Percentiles rank a stretch among this genome's conserved stretches.
phyloP scores from a whole-genome alignment of 495 filamentous ascomycete genomes.

The Amorphotheca resinae region DNA sequence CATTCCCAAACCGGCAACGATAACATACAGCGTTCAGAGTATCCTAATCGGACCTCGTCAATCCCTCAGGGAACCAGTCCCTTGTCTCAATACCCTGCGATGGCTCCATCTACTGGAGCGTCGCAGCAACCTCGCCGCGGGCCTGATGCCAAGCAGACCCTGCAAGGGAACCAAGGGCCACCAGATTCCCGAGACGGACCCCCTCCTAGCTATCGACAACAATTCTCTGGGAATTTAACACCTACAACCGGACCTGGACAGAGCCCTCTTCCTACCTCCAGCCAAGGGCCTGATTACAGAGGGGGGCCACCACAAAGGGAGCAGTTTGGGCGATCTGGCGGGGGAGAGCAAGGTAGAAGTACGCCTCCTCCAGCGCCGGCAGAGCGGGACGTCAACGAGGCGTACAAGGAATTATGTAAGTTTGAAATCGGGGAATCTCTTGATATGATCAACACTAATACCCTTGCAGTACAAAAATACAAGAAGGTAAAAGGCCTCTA shows the following conservation, averaged over 20 bases:
- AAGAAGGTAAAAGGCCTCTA: constrained; percentile 96
- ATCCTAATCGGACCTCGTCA: constrained; percentile 25
- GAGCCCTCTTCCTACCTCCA: constrained; percentile 16
- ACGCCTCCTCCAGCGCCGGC: constrained; percentile 24
- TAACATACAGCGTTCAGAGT: constrained; percentile 25
- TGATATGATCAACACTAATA: not conserved
- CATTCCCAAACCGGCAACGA: constrained; percentile 28
- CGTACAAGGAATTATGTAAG: constrained; percentile 53
- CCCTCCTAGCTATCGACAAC: constrained; percentile 24
- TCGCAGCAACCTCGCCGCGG: constrained; percentile 32
- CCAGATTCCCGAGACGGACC: constrained; percentile 37
- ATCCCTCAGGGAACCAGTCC: constrained; percentile 25
- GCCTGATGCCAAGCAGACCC: constrained; percentile 28
- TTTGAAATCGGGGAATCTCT: not conserved
- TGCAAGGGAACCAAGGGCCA: constrained; percentile 23
- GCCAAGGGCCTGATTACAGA: constrained; percentile 29
- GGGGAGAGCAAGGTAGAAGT: constrained; percentile 18
- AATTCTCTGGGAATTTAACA: constrained; percentile 10
- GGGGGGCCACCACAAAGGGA: constrained; percentile 18
- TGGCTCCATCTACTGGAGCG: constrained; percentile 38
- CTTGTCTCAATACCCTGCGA: constrained; percentile 26
- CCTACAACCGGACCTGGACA: constrained; percentile 25
- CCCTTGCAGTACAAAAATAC: constrained; percentile 49
- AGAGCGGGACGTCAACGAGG: constrained; percentile 15
- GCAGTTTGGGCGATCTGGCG: constrained; percentile 11